Conservation (phyloP, 2,329 filamentous ascomycete genomes). For the Hymenoscyphus fraxineus region DNA sequence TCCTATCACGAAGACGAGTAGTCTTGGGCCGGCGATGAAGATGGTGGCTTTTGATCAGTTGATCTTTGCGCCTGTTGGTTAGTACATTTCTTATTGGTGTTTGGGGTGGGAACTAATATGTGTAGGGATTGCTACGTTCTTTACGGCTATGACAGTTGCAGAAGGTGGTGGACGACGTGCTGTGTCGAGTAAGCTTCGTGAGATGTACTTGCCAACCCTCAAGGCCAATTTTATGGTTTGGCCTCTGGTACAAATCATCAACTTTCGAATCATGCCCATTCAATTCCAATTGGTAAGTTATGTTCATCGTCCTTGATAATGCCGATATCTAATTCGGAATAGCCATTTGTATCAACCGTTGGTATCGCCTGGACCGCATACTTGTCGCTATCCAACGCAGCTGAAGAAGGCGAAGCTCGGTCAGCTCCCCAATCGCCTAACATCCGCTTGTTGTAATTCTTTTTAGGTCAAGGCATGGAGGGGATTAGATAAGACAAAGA, state of each 20-base stretch:
- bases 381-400: constrained; percentile 83
- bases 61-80: constrained; percentile 84
- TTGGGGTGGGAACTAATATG: background rate
- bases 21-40: constrained; percentile 77
- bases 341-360: constrained; percentile 94
- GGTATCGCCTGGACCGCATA: constrained; percentile 98
- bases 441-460: constrained; percentile 33
- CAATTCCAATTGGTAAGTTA: constrained; percentile 89
- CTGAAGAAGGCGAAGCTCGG: constrained; percentile 49
- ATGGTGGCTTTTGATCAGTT: constrained; percentile 90
- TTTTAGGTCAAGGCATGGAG: constrained; percentile 18
- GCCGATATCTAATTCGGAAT: constrained; percentile 15
- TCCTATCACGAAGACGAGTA: constrained; percentile 74
- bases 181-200: constrained; percentile 78
- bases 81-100: constrained; percentile 24
- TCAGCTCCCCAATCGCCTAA: constrained; percentile 34
- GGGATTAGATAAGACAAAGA: background rate
- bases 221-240: constrained; percentile 96
- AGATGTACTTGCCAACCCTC: constrained; percentile 89
- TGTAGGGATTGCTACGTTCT: constrained; percentile 75
- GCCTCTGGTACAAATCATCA: constrained; percentile 93
- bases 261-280: constrained; percentile 91
- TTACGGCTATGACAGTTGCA: constrained; percentile 92
- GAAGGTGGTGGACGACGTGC: constrained; percentile 85
- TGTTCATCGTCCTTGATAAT: background rate